phyloP scores from a whole-genome alignment of 1,284 basidiomycete species.

The Ceratobasidium sp. region DNA sequence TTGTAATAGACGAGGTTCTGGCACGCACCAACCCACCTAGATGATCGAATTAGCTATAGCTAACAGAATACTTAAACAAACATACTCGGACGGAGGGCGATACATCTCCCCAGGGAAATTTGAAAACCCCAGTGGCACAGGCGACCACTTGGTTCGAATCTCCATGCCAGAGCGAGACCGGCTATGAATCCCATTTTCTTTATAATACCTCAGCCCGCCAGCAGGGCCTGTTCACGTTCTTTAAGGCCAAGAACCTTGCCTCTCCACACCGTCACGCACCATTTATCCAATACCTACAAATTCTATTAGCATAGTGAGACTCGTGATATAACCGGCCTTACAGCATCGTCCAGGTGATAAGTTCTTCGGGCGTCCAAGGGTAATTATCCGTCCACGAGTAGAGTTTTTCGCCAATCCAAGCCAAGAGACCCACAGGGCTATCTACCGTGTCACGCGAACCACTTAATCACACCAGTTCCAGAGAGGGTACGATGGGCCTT shows the following conservation, averaged over 20 bases:
- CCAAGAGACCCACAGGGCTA: constrained; percentile 49
- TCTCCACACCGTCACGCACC: background rate
- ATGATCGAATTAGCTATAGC: too few species aligned
- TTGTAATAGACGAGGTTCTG: constrained; percentile 37
- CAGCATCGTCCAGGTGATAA: constrained; percentile 50
- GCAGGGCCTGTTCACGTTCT: constrained; percentile 41
- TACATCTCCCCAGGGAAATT: constrained; percentile 46
- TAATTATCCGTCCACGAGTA: constrained; percentile 49
- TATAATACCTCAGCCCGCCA: constrained; percentile 48
- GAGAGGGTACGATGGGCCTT: background rate
- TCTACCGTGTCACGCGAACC: constrained; percentile 12
- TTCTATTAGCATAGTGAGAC: background rate
- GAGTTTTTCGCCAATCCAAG: constrained; percentile 50
- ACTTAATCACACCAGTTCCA: background rate
- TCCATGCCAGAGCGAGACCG: constrained; percentile 6
- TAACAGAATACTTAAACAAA: constrained; percentile 37
- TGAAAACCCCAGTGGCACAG: constrained; percentile 48
- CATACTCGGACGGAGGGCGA: constrained; percentile 49
- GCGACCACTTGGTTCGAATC: constrained; percentile 28
- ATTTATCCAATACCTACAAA: constrained; percentile 30
- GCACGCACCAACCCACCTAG: too few species aligned
- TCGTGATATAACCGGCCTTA: constrained; percentile 10
- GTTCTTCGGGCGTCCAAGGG: constrained; percentile 50
- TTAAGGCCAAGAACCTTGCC: background rate
- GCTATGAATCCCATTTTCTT: constrained; percentile 40